A percentile compares a stretch with the other conserved stretches of the same genome.
These are phyloP conservation scores for Gaeumannomyces tritici DNA, from an alignment of 2,329 filamentous ascomycete genomes.

Conservation along the genomic window DNA sequence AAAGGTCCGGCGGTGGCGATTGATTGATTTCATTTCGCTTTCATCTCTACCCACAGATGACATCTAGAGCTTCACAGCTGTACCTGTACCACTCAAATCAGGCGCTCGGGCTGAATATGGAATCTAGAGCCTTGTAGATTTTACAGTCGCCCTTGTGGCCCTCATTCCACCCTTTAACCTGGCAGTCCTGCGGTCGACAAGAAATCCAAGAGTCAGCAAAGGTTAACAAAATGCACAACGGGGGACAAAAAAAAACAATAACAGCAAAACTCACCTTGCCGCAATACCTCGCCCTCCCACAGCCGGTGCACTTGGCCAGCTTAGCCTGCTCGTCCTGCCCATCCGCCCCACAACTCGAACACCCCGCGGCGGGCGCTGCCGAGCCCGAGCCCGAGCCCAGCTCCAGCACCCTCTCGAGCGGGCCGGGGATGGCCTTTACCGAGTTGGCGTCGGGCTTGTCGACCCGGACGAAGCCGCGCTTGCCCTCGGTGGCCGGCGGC, in stretches of 20 bases:
- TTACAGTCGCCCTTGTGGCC: constrained; percentile 35
- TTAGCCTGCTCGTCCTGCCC: constrained; percentile 11
- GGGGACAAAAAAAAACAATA: neutral
- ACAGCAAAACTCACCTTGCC: constrained; percentile 29
- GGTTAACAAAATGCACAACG: neutral
- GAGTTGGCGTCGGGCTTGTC: constrained; percentile 18
- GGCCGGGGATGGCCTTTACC: constrained; percentile 24
- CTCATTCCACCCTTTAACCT: constrained; percentile 30
- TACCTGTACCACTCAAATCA: no score
- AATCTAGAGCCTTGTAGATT: constrained; percentile 26
- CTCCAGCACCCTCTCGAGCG: constrained; percentile 18
- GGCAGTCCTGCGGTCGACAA: constrained; percentile 25
- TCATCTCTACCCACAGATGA: neutral
- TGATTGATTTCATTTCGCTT: neutral
- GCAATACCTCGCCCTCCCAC: constrained; percentile 33
- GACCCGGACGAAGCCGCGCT: constrained; percentile 28
- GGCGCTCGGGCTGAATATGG: constrained; percentile 19
- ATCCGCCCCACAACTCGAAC: constrained; percentile 17
- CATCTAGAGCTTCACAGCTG: no score
- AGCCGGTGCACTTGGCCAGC: constrained; percentile 31
- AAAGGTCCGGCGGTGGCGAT: neutral
- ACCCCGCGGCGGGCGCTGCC: constrained; percentile 9
- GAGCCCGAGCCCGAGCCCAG: constrained; percentile 2
- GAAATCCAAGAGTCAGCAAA: neutral
- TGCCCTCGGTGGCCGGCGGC: constrained; percentile 22